A percentile compares a stretch with the other conserved stretches of the same genome.
phyloP scores from a whole-genome alignment of 805 yeast genomes.

The Cyberlindnera amylophila region DNA sequence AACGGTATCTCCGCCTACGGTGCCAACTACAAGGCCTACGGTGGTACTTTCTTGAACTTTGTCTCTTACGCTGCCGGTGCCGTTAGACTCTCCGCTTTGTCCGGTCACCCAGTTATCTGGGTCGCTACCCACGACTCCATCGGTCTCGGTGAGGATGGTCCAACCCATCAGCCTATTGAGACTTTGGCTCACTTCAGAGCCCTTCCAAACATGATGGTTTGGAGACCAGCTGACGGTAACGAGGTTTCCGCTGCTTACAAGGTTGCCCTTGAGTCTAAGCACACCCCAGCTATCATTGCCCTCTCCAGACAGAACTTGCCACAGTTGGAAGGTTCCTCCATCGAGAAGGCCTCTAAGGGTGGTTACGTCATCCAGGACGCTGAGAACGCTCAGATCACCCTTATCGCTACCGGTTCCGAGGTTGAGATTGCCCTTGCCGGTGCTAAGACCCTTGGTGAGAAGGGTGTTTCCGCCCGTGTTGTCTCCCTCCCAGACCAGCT shows the following conservation, averaged over 20 bases:
- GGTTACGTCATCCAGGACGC: constrained; percentile 75
- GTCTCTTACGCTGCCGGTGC: constrained; percentile 84
- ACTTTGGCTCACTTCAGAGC: constrained; percentile 86
- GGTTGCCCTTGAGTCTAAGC: constrained; percentile 54
- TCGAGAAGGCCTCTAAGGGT: constrained; percentile 92
- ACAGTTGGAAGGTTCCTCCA: constrained; percentile 87
- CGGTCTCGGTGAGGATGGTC: constrained; percentile 92
- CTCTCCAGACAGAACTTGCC: constrained; percentile 86
- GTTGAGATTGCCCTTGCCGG: constrained; percentile 76
- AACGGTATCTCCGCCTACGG: constrained; percentile 94
- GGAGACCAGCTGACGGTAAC: constrained; percentile 95
- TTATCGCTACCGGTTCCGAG: constrained; percentile 94
- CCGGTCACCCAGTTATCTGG: constrained; percentile 81
- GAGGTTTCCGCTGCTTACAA: constrained; percentile 82
- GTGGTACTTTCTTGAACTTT: constrained; percentile 97
- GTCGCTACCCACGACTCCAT: constrained; percentile 89
- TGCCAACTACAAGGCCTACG: constrained; percentile 83
- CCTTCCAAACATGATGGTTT: constrained; percentile 72
- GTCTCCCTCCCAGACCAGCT: constrained; percentile 92
- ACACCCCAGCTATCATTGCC: constrained; percentile 73
- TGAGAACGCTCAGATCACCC: constrained; percentile 63
- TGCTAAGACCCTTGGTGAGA: constrained; percentile 60
- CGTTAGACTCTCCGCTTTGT: constrained; percentile 76
- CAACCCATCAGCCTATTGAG: constrained; percentile 91
- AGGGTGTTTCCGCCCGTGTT: constrained; percentile 72